Percentiles rank a stretch among this genome's conserved stretches.
Evolutionary conservation across 805 yeast species (phyloP).

Genomic region (Kodamaea leandrae): DNA sequence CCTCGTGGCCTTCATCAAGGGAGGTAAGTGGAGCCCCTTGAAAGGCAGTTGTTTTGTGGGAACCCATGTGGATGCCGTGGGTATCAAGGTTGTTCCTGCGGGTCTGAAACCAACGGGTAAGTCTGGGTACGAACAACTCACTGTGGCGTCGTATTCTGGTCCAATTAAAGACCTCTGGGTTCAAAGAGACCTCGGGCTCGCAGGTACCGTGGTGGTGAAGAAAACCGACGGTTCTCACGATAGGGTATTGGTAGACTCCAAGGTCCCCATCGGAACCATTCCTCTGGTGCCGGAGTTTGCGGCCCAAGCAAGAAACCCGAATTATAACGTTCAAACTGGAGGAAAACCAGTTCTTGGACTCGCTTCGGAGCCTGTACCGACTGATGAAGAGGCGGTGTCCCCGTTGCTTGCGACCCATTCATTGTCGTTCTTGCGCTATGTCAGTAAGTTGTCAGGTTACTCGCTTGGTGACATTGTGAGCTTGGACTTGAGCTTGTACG

Average conservation of each 20-base stretch:
- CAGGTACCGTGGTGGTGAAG: slow-evolving; percentile 33
- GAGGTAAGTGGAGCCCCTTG: slow-evolving; percentile 34
- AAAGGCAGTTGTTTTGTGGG: slow-evolving; percentile 29
- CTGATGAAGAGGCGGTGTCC: slow-evolving; percentile 12
- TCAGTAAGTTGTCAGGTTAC: slow-evolving; percentile 23
- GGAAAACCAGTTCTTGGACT: slow-evolving; percentile 40
- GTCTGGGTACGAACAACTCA: slow-evolving; percentile 36
- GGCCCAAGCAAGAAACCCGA: slow-evolving; percentile 35
- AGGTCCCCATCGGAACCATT: slow-evolving; percentile 22
- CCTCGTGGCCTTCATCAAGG: slow-evolving; percentile 37
- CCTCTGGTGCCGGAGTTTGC: slow-evolving; percentile 42
- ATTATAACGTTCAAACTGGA: slow-evolving; percentile 36
- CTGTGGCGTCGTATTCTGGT: slow-evolving; percentile 43
- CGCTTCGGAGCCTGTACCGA: slow-evolving; percentile 2
- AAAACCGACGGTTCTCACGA: slow-evolving; percentile 20
- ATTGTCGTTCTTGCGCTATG: slow-evolving; percentile 29
- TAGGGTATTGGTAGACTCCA: slow-evolving; percentile 29
- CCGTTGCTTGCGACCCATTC: slow-evolving; percentile 33
- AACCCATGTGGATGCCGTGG: slow-evolving; percentile 39
- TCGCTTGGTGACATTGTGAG: slow-evolving; percentile 25
- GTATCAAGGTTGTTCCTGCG: slow-evolving; percentile 33
- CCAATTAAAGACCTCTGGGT: slow-evolving; percentile 34
- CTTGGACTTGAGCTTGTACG: slow-evolving; percentile 38
- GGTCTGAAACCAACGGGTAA: slow-evolving; percentile 16
- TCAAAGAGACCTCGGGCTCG: slow-evolving; percentile 43